Percentiles rank a stretch among this genome's conserved stretches.
These are phyloP conservation scores for Orbilia javanica DNA, from an alignment of 2,329 filamentous ascomycete genomes.

Conservation along the genomic window DNA sequence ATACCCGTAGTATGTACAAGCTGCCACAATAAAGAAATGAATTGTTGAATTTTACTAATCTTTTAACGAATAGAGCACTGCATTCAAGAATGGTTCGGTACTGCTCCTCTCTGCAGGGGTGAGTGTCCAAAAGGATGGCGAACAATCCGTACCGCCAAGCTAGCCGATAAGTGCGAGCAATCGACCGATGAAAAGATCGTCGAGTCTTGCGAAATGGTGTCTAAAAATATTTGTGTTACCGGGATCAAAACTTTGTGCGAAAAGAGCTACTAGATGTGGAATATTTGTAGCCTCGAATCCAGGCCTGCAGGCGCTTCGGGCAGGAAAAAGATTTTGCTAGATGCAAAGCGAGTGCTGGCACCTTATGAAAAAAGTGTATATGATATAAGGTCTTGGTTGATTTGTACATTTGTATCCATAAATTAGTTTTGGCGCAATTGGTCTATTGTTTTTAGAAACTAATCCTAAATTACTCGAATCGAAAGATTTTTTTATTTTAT, in stretches of 20 bases:
- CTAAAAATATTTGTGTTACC: conserved; percentile 21
- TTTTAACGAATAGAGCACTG: conserved; percentile 31
- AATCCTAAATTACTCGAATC: not conserved
- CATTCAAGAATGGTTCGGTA: conserved; percentile 57
- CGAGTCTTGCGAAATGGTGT: conserved; percentile 25
- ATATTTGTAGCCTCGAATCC: not conserved
- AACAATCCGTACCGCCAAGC: conserved; percentile 16
- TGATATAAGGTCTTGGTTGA: not conserved
- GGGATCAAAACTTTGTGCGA: conserved; percentile 54
- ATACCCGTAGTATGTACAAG: conserved; percentile 27
- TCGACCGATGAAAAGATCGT: conserved; percentile 29
- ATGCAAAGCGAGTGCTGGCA: not conserved
- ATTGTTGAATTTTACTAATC: conserved; percentile 25
- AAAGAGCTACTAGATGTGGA: conserved; percentile 33
- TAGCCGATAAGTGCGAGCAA: conserved; percentile 31
- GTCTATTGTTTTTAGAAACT: not conserved
- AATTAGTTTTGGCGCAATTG: not conserved
- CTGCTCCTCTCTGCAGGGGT: conserved; percentile 50
- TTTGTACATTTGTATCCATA: not conserved
- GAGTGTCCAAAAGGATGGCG: conserved; percentile 48
- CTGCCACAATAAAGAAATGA: not conserved
- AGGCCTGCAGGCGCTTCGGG: not conserved
- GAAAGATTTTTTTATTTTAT: not conserved
- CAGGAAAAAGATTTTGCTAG: not conserved
- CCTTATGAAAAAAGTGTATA: not conserved